These are phyloP conservation scores for Marsdenia floribunda DNA, from an alignment of 257 asterid genomes.

Conservation along the genomic window DNA sequence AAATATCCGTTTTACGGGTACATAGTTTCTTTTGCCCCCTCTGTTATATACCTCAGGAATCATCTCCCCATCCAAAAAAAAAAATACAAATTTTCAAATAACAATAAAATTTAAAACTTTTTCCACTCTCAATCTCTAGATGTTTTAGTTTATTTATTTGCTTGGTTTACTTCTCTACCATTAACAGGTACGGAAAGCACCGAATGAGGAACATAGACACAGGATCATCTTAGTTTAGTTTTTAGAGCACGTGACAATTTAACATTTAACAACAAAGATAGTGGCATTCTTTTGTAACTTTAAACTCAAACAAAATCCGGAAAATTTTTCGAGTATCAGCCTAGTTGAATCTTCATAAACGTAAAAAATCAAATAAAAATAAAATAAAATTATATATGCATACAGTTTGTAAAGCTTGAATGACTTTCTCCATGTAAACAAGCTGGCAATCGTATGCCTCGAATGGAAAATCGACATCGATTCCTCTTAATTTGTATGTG, in stretches of 20 bases:
- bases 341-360: not conserved
- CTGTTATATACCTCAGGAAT: not conserved
- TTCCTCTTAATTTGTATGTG: slow-evolving; percentile 71
- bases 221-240: not conserved
- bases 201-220: not conserved
- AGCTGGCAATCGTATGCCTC: slow-evolving; percentile 96
- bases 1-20: too few species aligned
- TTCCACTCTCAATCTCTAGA: not conserved
- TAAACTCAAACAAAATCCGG: not conserved
- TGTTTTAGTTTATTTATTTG: not conserved
- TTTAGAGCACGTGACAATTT: too few species aligned
- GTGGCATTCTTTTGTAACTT: not conserved
- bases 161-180: not conserved
- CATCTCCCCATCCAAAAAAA: not conserved
- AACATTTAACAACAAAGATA: not conserved
- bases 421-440: slow-evolving; percentile 94
- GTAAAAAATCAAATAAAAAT: not conserved
- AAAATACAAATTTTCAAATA: not conserved
- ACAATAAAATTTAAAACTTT: not conserved
- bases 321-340: not conserved
- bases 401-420: slow-evolving; percentile 81
- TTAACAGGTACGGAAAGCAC: not conserved
- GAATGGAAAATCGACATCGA: slow-evolving; percentile 91
- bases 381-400: not conserved
- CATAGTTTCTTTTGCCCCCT: too few species aligned